Evolutionary conservation across 768 basidiomycete species (phyloP), one percentile per base, ranked within the genome.

Genomic region (Cyathus striatus): DNA sequence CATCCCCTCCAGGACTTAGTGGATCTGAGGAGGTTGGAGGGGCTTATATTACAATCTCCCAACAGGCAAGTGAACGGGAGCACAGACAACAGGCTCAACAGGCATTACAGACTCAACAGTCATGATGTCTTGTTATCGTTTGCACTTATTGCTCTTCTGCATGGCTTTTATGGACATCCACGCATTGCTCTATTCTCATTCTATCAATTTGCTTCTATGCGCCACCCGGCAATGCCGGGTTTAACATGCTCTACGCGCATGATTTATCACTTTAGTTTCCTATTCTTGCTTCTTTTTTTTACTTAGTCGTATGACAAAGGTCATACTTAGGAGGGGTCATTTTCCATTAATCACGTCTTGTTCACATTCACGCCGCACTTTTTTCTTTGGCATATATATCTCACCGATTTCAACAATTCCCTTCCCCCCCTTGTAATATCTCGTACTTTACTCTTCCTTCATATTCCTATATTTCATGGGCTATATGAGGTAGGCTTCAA

Each of bases 41-140:
- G 39, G 86, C 90, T 13, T 91, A 92, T 57, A 81, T 91, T 54
- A 92, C 90, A 13, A 71, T 92, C 41, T 91, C 90, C 32, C 84
- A 86, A 51, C 79, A 80, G 55, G 90, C 79, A 22, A 81, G 79
- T 56, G 85, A 90, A 62, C 78, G 81, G 51, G 77, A 79, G 60
- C 75, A 76, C 49, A 64, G 70, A 25, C 59, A 73, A 57, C 62
- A 65, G 36, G 53, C 55, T n/a, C n/a, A n/a, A n/a, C n/a, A n/a
- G 13, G 62, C 66, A 38, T 58, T 63, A 52, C 67, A 52, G 47
- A 48, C 32, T 23, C 34, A 38, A 21, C 38, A n/a, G n/a, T n/a
- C n/a, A n/a, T n/a, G n/a, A 30, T 30, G 27, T 10, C 16, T 30
- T 30, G 27, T 33, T 47, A 44, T 37, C 26, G 27, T 38, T 23